Evolutionary conservation across 257 asterid genomes (phyloP), one percentile per base, ranked within the genome.

Genomic region (Eucommia ulmoides): DNA sequence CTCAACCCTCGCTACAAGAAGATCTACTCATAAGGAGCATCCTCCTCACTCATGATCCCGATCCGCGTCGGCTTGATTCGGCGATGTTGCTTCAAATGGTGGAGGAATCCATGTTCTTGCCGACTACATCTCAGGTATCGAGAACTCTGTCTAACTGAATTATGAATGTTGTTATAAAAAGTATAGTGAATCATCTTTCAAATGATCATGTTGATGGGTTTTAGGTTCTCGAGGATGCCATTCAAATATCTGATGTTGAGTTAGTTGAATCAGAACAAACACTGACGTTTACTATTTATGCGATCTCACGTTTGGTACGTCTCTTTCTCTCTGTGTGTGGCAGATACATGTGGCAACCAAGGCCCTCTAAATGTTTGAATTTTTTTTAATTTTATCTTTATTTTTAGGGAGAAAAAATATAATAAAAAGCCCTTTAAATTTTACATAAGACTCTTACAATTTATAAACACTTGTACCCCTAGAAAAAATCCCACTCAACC

Each of bases 11-110:
- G n/a, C n/a, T n/a, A n/a, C n/a, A n/a, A n/a, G 94, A 78, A 24
- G 79, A 74, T 58, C 68, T 74, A 23, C 74, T 81, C 54, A 67
- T 72, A 12, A 62, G 62, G 70, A 77, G 63, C 57, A 68, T 84
- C 49, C 52, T 66, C 53, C 65, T 63, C 44, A 74, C 87, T 19
- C 93, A 84, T 23, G 78, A 79, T 63, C 87, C 87, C 1, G 77
- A 72, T 60, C 81, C 64, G 41, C 55, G 60, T 53, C 53, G 55
- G 33, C 64, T 84, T 25, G 84, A 84, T 63, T 53, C 78, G 5
- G 66, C 25, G 22, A 20, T 42, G 48, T 65, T 84, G 64, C 70
- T 84, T 54, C 68, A 29, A 29, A 29, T 29, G 38, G 12, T 29
- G 12, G 7, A 5, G 38, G 7, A 29, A 29, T 12, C 12, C 38